phyloP scores from a whole-genome alignment of 1,139 yeast genomes.

The Sugiyamaella novakii region DNA sequence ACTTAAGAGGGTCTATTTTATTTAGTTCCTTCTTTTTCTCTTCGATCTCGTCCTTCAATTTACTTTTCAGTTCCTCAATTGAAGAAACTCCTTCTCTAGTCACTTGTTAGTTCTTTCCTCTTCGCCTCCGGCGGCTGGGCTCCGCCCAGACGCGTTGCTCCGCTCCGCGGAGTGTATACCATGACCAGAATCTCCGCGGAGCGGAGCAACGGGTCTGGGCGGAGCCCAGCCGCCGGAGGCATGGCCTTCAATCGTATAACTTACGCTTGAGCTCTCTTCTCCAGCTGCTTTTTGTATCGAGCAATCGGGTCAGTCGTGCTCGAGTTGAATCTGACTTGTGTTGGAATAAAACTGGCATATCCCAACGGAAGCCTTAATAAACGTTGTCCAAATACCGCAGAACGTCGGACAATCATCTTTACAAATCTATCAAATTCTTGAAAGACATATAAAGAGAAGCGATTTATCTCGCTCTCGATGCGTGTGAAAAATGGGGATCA shows the following conservation, averaged over 20 bases:
- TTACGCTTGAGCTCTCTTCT: conserved; percentile 50
- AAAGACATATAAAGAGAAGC: not conserved
- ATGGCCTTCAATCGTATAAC: not conserved
- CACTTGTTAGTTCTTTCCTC: not conserved
- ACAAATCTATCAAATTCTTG: not conserved
- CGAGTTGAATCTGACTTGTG: conserved; percentile 6
- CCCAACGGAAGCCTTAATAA: not conserved
- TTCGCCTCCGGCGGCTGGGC: not conserved
- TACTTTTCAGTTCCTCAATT: conserved; percentile 64
- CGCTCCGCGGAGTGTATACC: not conserved
- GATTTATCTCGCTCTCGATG: not conserved
- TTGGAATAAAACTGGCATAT: not conserved
- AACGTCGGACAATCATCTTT: conserved; percentile 1
- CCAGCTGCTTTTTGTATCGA: conserved; percentile 49
- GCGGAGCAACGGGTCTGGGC: too few relatives aligned
- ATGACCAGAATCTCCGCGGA: too few relatives aligned
- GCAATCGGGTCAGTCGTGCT: conserved; percentile 22
- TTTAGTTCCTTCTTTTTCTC: conserved; percentile 57
- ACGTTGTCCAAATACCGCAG: not conserved
- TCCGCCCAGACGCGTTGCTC: not conserved
- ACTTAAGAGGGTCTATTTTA: conserved; percentile 69
- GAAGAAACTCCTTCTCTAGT: conserved; percentile 47
- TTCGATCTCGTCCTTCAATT: conserved; percentile 63
- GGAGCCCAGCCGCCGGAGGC: too few relatives aligned
- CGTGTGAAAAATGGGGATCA: conserved; percentile 2